phyloP scores from a whole-genome alignment of 257 asterid genomes.

The Solanum dulcamara region DNA sequence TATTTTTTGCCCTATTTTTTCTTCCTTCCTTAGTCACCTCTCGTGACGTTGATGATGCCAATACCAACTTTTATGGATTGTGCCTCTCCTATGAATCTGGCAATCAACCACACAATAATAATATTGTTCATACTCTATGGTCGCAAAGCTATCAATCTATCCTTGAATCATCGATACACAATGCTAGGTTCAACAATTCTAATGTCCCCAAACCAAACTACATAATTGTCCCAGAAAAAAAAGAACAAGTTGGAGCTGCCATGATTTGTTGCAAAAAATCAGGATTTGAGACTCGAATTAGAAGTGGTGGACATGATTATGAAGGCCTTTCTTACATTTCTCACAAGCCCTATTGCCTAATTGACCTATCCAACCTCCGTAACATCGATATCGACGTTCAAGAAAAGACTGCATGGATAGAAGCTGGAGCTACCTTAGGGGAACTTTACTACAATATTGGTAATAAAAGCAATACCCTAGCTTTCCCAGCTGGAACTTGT shows the following conservation, averaged over 20 bases:
- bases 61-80: neutral
- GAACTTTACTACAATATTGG: slow-evolving; percentile 40
- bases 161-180: slow-evolving; percentile 31
- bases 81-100: slow-evolving; percentile 2
- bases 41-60: neutral
- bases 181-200: slow-evolving; percentile 40
- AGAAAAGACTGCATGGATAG: slow-evolving; percentile 40
- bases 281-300: slow-evolving; percentile 21
- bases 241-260: slow-evolving; percentile 21
- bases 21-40: neutral
- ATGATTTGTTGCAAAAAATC: slow-evolving; percentile 23
- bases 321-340: slow-evolving; percentile 44
- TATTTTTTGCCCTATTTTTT: neutral
- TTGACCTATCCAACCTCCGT: slow-evolving; percentile 32
- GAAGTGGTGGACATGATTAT: slow-evolving; percentile 58
- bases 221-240: slow-evolving; percentile 30
- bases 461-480: slow-evolving; percentile 17
- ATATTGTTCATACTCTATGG: slow-evolving; percentile 7
- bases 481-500: slow-evolving; percentile 44
- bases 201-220: slow-evolving; percentile 18
- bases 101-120: neutral
- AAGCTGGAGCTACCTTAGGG: slow-evolving; percentile 46
- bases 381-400: slow-evolving; percentile 20
- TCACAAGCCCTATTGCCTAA: slow-evolving; percentile 16
- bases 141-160: slow-evolving; percentile 12